A percentile compares a stretch with the other conserved stretches of the same genome.
Evolutionary conservation across 805 yeast genomes (phyloP).

Genomic region (Saccharomycopsis malanga): DNA sequence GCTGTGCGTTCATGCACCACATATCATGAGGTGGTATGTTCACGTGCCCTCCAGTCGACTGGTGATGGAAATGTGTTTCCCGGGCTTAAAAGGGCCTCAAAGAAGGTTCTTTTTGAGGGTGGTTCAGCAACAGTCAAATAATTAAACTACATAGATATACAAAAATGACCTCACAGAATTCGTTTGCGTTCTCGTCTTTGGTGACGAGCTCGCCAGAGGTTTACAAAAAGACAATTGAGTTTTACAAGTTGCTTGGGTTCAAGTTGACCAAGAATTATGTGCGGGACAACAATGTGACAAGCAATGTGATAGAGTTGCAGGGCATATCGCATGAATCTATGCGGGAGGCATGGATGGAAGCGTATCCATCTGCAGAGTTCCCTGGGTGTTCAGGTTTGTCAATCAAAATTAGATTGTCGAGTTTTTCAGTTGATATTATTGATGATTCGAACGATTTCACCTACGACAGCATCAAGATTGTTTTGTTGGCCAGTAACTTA

Average conservation of each 20-base stretch:
- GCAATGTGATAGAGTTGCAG: slow-evolving; percentile 29
- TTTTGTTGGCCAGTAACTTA: slow-evolving; percentile 30
- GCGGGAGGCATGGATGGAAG: slow-evolving; percentile 66
- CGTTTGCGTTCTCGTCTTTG: slow-evolving; percentile 51
- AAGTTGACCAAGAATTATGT: slow-evolving; percentile 51
- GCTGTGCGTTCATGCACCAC: too few relatives aligned
- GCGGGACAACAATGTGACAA: slow-evolving; percentile 36
- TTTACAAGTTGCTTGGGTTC: slow-evolving; percentile 58
- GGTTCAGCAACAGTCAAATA: too few relatives aligned
- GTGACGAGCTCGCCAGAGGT: slow-evolving; percentile 44
- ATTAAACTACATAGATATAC: too few relatives aligned
- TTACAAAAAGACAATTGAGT: slow-evolving; percentile 44
- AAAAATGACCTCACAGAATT: too few relatives aligned
- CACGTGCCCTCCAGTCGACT: too few relatives aligned
- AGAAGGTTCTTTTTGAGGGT: too few relatives aligned
- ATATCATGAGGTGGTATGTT: too few relatives aligned
- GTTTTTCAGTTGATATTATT: slow-evolving; percentile 4
- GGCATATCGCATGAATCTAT: slow-evolving; percentile 64
- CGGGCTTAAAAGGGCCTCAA: too few relatives aligned
- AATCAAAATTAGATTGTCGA: slow-evolving; percentile 15
- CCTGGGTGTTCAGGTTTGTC: slow-evolving; percentile 6
- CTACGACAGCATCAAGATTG: slow-evolving; percentile 14
- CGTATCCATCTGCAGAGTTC: slow-evolving; percentile 35
- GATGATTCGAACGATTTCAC: slow-evolving; percentile 11
- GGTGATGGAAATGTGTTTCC: too few relatives aligned